These are phyloP conservation scores for Brachypodium distachyon DNA, from an alignment of 202 grass and related monocot species.

Conservation along the genomic window DNA sequence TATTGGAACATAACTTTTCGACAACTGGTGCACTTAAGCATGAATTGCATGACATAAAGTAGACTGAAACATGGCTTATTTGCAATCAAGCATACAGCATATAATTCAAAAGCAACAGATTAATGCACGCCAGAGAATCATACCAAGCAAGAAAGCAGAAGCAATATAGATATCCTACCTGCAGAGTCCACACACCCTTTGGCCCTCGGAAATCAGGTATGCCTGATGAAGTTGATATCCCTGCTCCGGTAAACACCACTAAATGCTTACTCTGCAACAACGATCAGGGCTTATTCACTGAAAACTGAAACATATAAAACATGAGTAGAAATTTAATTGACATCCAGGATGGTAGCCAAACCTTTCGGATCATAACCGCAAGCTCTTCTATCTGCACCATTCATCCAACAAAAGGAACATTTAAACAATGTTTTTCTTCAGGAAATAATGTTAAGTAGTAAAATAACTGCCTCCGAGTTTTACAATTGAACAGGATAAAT, in stretches of 20 bases:
- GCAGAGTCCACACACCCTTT: constrained; percentile 93
- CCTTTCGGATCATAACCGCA: constrained; percentile 72
- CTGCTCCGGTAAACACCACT: constrained; percentile 90
- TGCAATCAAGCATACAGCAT: constrained; percentile 1
- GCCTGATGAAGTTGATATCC: constrained; percentile 95
- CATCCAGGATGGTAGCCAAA: constrained; percentile 15
- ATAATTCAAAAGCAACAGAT: constrained; percentile 12
- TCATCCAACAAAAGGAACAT: constrained; percentile 6
- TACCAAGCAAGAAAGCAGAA: not conserved
- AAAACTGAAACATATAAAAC: not conserved
- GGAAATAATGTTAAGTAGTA: not conserved
- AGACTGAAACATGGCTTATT: not conserved
- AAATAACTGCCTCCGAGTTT: not conserved
- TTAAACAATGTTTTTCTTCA: constrained; percentile 6
- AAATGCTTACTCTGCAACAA: constrained; percentile 95
- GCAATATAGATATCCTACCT: constrained; percentile 39
- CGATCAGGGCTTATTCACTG: not conserved
- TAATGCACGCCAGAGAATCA: not conserved
- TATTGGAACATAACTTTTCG: not conserved
- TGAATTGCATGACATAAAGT: not conserved
- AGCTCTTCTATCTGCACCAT: constrained; percentile 87
- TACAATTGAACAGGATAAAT: not conserved
- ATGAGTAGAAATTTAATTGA: not conserved
- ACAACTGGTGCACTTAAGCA: not conserved
- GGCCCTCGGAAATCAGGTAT: constrained; percentile 98